A percentile compares a stretch with the other conserved stretches of the same genome.
These are phyloP conservation scores for Aureobasidium leucospermi DNA, from an alignment of 2,329 filamentous ascomycete genomes.

Conservation along the genomic window DNA sequence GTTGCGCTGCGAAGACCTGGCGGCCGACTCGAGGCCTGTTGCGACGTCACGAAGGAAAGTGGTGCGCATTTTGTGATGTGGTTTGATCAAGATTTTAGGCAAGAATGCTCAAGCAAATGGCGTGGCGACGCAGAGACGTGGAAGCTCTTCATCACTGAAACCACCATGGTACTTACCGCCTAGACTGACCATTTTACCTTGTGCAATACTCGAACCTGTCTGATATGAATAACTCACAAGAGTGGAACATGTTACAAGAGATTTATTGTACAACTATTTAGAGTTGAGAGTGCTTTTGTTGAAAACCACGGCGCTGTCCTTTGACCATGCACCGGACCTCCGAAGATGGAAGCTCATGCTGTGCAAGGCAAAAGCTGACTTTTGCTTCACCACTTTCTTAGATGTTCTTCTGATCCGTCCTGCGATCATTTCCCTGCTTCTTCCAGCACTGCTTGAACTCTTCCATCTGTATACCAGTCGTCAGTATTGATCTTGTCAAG, in stretches of 20 bases:
- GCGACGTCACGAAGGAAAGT: constrained; percentile 4
- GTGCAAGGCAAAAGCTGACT: neutral
- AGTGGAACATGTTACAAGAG: neutral
- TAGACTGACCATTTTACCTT: neutral
- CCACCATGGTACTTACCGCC: constrained; percentile 7
- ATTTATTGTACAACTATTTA: neutral
- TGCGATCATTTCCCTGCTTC: constrained; percentile 72
- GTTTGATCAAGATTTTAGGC: neutral
- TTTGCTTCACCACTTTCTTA: constrained; percentile 24
- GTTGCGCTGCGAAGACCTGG: neutral
- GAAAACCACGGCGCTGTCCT: neutral
- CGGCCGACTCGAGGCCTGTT: constrained; percentile 2
- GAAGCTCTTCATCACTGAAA: neutral
- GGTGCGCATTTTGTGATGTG: neutral
- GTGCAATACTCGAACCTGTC: too few relatives aligned
- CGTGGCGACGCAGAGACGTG: constrained; percentile 1
- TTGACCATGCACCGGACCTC: neutral
- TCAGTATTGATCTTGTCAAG: neutral
- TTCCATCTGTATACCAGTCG: constrained; percentile 61
- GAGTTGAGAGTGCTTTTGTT: neutral
- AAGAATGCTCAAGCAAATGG: neutral
- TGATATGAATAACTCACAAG: neutral
- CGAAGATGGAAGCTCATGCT: neutral
- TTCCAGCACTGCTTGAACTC: constrained; percentile 89
- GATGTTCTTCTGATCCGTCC: constrained; percentile 69